These are phyloP conservation scores for Fusarium gaditjirri DNA, from an alignment of 2,329 filamentous ascomycete genomes.

Conservation along the genomic window DNA sequence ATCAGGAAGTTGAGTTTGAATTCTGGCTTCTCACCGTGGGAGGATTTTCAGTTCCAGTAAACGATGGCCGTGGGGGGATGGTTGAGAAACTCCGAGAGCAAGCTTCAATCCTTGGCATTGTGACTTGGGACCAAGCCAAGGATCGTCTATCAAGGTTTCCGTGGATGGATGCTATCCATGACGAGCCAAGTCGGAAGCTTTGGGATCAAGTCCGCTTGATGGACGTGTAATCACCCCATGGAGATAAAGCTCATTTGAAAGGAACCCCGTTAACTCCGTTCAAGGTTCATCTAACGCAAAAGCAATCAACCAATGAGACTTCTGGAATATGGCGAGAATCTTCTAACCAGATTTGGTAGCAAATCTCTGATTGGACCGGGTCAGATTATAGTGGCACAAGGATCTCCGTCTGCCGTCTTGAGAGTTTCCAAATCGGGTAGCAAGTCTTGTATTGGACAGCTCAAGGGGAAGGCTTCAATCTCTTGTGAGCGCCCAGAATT, in stretches of 20 bases:
- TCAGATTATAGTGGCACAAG: not conserved
- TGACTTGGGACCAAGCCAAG: not conserved
- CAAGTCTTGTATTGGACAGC: slow-evolving; percentile 12
- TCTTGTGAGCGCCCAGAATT: not conserved
- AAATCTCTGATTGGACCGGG: slow-evolving; percentile 9
- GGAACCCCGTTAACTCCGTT: slow-evolving; percentile 6
- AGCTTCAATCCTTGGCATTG: not conserved
- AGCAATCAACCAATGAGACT: not conserved
- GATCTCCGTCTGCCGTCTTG: not conserved
- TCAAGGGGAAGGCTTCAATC: not conserved
- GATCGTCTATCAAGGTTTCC: not conserved
- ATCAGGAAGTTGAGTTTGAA: not conserved
- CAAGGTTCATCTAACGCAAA: accelerated
- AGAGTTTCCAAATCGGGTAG: slow-evolving; percentile 4
- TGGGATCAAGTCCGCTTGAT: not conserved
- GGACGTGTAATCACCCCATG: not conserved
- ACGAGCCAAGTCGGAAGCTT: not conserved
- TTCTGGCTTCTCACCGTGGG: slow-evolving; percentile 6
- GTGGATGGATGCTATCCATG: not conserved
- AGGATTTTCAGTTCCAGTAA: not conserved
- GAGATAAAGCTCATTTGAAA: not conserved
- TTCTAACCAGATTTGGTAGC: not conserved
- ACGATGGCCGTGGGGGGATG: not conserved
- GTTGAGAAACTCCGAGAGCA: not conserved
- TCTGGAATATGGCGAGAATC: accelerated